These are phyloP conservation scores for Lathyrus oleraceus DNA, from an alignment of 306 rosid species.

Conservation along the genomic window DNA sequence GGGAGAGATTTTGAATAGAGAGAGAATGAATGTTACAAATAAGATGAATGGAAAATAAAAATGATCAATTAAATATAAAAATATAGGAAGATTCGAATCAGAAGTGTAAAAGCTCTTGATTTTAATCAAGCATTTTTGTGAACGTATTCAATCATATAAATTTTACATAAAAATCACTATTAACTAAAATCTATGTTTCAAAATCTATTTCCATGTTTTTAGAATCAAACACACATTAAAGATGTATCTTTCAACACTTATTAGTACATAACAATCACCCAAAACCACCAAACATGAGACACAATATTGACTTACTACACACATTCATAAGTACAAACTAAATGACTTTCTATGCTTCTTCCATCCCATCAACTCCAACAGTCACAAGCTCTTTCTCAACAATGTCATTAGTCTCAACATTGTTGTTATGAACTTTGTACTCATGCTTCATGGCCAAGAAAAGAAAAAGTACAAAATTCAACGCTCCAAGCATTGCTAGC, in stretches of 20 bases:
- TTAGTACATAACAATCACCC: conserved; percentile 23
- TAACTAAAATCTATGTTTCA: neutral
- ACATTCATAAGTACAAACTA: neutral
- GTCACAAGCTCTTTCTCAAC: conserved; percentile 54
- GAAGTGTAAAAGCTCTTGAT: too few species aligned
- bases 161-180: too few species aligned
- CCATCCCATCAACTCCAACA: conserved; percentile 51
- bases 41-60: too few species aligned
- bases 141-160: too few species aligned
- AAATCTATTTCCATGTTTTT: too few species aligned
- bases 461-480: conserved; percentile 66
- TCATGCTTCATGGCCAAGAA: conserved; percentile 72
- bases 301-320: conserved; percentile 5
- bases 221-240: neutral
- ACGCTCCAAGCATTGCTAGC: conserved; percentile 64
- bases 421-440: conserved; percentile 57
- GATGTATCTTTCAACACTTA: neutral
- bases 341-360: conserved; percentile 43
- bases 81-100: too few species aligned
- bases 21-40: too few species aligned
- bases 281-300: conserved; percentile 23
- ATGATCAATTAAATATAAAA: too few species aligned
- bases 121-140: too few species aligned
- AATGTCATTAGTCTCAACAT: conserved; percentile 23
- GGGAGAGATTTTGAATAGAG: too few species aligned